Evolutionary conservation across 2,329 filamentous ascomycete genomes (phyloP).

Genomic region (Pseudogymnoascus sp.): DNA sequence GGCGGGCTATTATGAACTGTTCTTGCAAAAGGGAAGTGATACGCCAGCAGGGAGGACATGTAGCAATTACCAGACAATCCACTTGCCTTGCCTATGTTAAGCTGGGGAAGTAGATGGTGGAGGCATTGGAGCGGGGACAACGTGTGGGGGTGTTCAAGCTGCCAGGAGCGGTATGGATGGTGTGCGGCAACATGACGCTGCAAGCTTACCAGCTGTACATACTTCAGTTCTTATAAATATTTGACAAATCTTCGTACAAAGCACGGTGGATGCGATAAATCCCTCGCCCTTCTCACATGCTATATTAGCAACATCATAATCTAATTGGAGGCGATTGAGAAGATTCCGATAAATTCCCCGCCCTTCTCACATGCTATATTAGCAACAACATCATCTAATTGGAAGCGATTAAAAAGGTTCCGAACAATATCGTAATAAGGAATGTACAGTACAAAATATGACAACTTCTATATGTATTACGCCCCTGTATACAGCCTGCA

Average conservation of each 20-base stretch:
- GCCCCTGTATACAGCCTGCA: neutral
- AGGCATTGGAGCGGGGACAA: neutral
- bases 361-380: no score
- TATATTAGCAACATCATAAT: no score
- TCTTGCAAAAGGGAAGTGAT: constrained; percentile 45
- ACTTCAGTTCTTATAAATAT: constrained; percentile 1
- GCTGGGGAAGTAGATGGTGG: neutral
- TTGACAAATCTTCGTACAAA: neutral
- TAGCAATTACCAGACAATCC: constrained; percentile 48
- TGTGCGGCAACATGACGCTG: neutral
- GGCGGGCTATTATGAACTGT: constrained; percentile 41
- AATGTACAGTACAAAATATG: neutral
- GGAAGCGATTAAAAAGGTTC: neutral
- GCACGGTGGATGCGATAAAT: neutral
- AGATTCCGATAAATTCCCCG: no score
- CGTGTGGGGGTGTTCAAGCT: neutral
- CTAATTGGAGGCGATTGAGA: no score
- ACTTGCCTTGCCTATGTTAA: constrained; percentile 31
- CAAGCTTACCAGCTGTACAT: neutral
- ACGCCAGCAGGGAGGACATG: constrained; percentile 42
- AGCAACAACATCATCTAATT: neutral
- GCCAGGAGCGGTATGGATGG: neutral
- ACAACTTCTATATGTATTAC: neutral
- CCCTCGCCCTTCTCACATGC: no score
- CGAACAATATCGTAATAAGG: neutral